phyloP scores from a whole-genome alignment of 306 rosid genomes.

The Phaseolus lunatus region DNA sequence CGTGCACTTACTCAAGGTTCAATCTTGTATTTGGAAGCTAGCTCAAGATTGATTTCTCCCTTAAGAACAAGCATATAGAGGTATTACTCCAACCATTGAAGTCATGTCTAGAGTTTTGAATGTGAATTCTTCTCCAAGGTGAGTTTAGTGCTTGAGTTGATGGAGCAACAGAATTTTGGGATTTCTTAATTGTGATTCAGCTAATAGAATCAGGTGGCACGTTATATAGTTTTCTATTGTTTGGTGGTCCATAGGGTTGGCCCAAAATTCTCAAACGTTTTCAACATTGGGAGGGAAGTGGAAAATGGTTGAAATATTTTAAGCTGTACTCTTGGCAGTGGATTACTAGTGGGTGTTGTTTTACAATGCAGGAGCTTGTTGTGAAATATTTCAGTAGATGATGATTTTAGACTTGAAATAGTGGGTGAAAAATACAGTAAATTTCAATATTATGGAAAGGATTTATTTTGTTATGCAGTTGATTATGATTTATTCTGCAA shows the following conservation, averaged over 20 bases:
- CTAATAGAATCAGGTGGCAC: not conserved
- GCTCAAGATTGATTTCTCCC: not conserved
- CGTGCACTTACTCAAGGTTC: not conserved
- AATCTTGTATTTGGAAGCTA: not conserved
- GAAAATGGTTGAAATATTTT: too few relatives aligned
- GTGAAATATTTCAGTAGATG: not conserved
- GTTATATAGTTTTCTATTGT: not conserved
- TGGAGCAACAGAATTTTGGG: not conserved
- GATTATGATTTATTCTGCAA: not conserved
- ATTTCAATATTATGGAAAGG: not conserved
- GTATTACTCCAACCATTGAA: not conserved
- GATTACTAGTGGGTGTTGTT: not conserved
- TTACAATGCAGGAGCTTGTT: not conserved
- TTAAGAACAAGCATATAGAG: not conserved
- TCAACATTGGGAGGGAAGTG: not conserved
- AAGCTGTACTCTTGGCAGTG: too few relatives aligned
- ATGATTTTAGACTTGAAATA: not conserved
- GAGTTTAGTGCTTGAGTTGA: not conserved
- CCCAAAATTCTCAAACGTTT: not conserved
- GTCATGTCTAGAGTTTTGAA: not conserved
- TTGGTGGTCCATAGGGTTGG: not conserved
- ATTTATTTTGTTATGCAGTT: not conserved
- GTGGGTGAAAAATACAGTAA: not conserved
- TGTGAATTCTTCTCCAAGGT: not conserved
- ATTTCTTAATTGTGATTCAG: not conserved